Base-by-base conservation (phyloP, 768 basidiomycete species). In the Xerocomellus amylosporus region DNA sequence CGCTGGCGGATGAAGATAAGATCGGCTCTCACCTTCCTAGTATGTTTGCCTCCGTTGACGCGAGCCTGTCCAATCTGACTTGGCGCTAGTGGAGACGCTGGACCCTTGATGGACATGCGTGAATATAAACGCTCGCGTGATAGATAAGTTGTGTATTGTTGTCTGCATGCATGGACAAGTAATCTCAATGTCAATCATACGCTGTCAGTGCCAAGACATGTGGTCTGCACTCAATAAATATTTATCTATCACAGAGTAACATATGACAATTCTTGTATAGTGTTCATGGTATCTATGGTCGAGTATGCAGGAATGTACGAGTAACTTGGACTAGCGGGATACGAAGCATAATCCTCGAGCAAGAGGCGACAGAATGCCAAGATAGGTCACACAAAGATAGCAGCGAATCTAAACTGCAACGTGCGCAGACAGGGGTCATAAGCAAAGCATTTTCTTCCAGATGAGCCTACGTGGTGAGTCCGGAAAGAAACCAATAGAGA, bases 201-300 rank as follows among this genome's bases (percentile, higher is more conserved):
- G 28, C 28, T 9, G 8, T 9, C n/a, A n/a, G n/a, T n/a, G n/a
- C n/a, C 2, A 31, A 13, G 31, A 12, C 31, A 31, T 14, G 33
- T 34, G 33, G 30, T 17, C 15, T 40, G 8, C 13, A 13, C 24
- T 20, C 31, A 17, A 30, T 14, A 42, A n/a, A 6, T 4, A 53
- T n/a, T 3, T 31, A 31, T 38, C 12, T 33, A 10, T 24, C 17
- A 17, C 20, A 8, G 12, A n/a, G 13, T 15, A 53, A 54, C 15
- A 7, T 13, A 37, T 19, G 19, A 7, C 10, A 3, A 19, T 8
- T 28, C 22, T 41, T 61, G 53, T 44, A 24, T 37, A n/a, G 10
- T 43, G 43, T 34, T 26, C 33, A 46, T 42, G 36, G 38, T 48
- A 49, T 64, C 53, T 58, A 65, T 61, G 30, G n/a, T 20, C 52